Evolutionary conservation across 345 rosid species (phyloP).

Genomic region (Clausena lansium): DNA sequence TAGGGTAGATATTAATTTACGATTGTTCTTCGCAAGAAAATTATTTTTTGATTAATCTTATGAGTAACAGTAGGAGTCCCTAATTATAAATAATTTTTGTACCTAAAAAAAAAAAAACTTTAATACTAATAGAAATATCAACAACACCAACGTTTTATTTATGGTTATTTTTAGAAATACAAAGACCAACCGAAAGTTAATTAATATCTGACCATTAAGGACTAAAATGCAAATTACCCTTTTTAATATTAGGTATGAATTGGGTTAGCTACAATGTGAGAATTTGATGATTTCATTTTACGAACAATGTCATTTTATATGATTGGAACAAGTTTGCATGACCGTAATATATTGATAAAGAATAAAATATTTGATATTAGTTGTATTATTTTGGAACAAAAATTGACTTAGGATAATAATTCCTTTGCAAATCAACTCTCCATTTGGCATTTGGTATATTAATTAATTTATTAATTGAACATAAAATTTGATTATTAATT

Average conservation of each 20-base stretch:
- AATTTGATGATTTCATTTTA: neutral
- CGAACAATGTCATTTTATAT: neutral
- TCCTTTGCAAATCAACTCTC: neutral
- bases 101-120: too few relatives aligned
- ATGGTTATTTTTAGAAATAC: too few relatives aligned
- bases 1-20: neutral
- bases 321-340: neutral
- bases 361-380: neutral
- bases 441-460: neutral
- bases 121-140: too few relatives aligned
- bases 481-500: neutral
- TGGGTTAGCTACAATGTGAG: conserved; percentile 9
- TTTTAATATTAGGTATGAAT: conserved; percentile 5
- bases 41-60: too few relatives aligned
- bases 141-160: too few relatives aligned
- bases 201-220: neutral
- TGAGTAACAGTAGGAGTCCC: too few relatives aligned
- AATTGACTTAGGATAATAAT: neutral
- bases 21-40: too few relatives aligned
- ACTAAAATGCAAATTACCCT: neutral
- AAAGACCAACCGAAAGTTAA: too few relatives aligned
- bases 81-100: too few relatives aligned
- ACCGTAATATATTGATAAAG: neutral
- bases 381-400: neutral
- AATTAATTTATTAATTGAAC: neutral